Base-by-base conservation (phyloP, 768 basidiomycete species). In the Panellus pusillus region DNA sequence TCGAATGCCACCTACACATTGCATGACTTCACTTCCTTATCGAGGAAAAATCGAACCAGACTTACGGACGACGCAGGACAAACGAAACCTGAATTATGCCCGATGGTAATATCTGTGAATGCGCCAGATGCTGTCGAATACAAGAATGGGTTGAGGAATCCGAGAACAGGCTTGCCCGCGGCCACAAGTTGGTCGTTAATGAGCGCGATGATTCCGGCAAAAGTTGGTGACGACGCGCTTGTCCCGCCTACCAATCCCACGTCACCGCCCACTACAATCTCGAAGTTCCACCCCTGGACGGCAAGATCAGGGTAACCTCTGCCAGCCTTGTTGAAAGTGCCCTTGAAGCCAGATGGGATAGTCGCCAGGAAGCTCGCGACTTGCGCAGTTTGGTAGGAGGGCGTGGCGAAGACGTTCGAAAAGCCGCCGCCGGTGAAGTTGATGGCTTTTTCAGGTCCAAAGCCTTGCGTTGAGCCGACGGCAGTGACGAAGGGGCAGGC, bases 241-340 rank as follows among this genome's bases (percentile, higher is more conserved):
- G 50, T 52, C 9, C 50, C 50, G 11, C 50, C 43, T 1, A 52
- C 32, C 14, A 44, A 41, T 1, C 42, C 36, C 7, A 29, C 12
- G 18, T 17, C 42, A 4, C 50, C 50, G n/a, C 17, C 44, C 15
- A 19, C 17, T 2, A 54, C 36, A 12, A 54, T 40, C 14, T 47
- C 31, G 13, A 46, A 45, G 18, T 54, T 54, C 44, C 40, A 46
- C 6, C 44, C 43, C 20, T 41, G 44, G 42, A 49, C 27, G 50
- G 40, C 19, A 28, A 51, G 42, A 28, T 60, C 44, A 0, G 47
- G 57, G 39, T 43, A 42, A 6, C 18, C 44, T 11, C 44, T 19
- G 12, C 44, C 72, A 55, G 45, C 74, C 70, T 65, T 46, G 78
- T 78, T 57, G 70, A 79, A 5, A 76, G 57, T 15, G 77, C 78